Evolutionary conservation across 768 basidiomycete species (phyloP), one percentile per base, ranked within the genome.

Genomic region (Auricularia cornea): DNA sequence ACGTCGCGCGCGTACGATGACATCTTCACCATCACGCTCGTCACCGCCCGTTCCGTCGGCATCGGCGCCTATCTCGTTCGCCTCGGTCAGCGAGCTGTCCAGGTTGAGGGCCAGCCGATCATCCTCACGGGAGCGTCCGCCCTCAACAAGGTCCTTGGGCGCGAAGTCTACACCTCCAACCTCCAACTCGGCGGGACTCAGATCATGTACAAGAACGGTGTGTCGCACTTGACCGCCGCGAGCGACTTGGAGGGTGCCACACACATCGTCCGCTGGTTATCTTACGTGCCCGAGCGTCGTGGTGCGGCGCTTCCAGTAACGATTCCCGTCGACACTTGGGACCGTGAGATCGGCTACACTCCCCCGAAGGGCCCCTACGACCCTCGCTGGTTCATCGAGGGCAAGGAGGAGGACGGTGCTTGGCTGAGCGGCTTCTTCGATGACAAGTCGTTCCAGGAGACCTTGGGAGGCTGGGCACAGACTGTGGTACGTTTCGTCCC

Each of bases 161-260:
- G 97, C 59, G 97, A 98, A 75, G 97, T 99, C 56, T 98, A 99
- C 74, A 98, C 97, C 10, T 97, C 94, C 62, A 98, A 98, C 75
- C 76, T 99, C 68, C 97, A 98, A 75, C 90, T 99, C 64, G 97
- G 97, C 66, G 97, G 97, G 62, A 98, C 97, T n/a, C 97, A 99
- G 72, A 98, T 99, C 80, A 98, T 99, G 97, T 91, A 94, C 85
- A 98, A 98, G 85, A 99, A 99, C 72, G 97, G 97, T 76, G 92
- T 98, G 62, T 97, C 96, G 3, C 97, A 99, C 73, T 79, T 98
- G 64, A 95, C 93, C 3, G 95, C 97, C 35, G 85, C 85, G 69
- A 98, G 94, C 72, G 97, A 99, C 73, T 79, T 99, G 35, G 92
- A 98, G 74, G 97, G 97, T 64, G 94, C 95, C 18, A 87, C 88